phyloP scores from a whole-genome alignment of 2,329 filamentous ascomycete species.

The Pseudomassariella vexata region DNA sequence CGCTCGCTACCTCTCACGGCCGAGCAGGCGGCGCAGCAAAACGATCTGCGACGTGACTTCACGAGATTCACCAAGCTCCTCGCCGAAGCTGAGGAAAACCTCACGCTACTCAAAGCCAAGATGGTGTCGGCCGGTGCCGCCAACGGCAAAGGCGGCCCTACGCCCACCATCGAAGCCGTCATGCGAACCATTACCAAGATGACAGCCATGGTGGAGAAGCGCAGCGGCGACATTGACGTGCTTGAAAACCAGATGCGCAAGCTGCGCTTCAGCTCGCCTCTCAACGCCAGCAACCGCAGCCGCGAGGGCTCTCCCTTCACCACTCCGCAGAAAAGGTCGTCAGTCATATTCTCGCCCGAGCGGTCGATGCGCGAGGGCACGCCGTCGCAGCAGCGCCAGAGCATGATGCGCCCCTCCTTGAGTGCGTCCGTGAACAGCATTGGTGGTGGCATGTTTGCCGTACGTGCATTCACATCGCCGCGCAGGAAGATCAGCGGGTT shows the following conservation, averaged over 20 bases:
- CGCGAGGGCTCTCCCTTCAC: constrained; percentile 34
- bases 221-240: constrained; percentile 84
- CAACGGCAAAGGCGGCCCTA: constrained; percentile 35
- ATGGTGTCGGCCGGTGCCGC: constrained; percentile 55
- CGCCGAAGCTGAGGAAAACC: constrained; percentile 70
- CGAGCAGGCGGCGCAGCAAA: constrained; percentile 79
- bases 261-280: constrained; percentile 47
- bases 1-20: constrained; percentile 71
- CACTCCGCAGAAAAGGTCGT: constrained; percentile 27
- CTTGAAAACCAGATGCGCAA: constrained; percentile 82
- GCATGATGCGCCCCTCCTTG: constrained; percentile 34
- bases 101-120: constrained; percentile 74
- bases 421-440: constrained; percentile 35
- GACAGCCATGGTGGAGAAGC: constrained; percentile 87
- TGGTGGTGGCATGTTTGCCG: constrained; percentile 17
- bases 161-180: constrained; percentile 84
- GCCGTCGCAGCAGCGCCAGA: constrained; percentile 27
- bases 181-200: constrained; percentile 88
- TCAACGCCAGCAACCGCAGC: constrained; percentile 30
- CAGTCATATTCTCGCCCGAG: constrained; percentile 31
- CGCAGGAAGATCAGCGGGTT: constrained; percentile 59
- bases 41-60: constrained; percentile 73
- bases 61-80: constrained; percentile 69
- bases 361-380: constrained; percentile 28
- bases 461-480: constrained; percentile 41